Evolutionary conservation across 2,329 filamentous ascomycete species (phyloP).

Genomic region (Acarospora socialis): DNA sequence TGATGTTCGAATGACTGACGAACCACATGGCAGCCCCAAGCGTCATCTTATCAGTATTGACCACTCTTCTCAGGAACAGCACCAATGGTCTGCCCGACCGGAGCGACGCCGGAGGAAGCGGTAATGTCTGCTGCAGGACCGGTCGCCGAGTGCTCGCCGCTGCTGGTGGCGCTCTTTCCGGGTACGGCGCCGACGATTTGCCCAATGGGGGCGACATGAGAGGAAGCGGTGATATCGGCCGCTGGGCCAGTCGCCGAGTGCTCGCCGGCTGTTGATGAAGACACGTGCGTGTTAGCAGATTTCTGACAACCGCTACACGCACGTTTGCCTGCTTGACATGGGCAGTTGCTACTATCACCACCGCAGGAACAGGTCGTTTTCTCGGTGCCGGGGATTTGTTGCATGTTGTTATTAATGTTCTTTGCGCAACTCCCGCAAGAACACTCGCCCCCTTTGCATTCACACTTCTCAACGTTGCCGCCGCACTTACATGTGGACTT

Average conservation of each 20-base stretch:
- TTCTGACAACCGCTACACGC: conserved; percentile 25
- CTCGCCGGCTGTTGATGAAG: conserved; percentile 8
- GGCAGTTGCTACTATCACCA: conserved; percentile 23
- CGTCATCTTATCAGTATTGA: no score
- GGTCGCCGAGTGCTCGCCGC: conserved; percentile 13
- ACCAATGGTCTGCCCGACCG: no score
- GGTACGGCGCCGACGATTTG: no score
- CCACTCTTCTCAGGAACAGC: no score
- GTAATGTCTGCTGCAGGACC: conserved; percentile 12
- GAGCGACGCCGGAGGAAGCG: no score
- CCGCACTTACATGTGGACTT: conserved; percentile 36
- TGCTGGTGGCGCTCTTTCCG: no score
- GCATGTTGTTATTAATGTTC: conserved; percentile 25
- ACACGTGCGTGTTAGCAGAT: conserved; percentile 3
- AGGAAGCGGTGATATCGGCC: conserved; percentile 10
- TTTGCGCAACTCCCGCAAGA: conserved; percentile 34
- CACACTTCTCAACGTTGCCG: conserved; percentile 28
- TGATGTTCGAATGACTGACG: no score
- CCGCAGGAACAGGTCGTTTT: conserved; percentile 29
- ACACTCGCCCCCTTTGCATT: conserved; percentile 32
- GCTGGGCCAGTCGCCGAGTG: conserved; percentile 13
- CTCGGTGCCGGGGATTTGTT: conserved; percentile 21
- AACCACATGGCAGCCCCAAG: no score
- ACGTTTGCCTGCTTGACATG: conserved; percentile 26
- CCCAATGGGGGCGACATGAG: no score